phyloP scores from a whole-genome alignment of 352 stramenopile genomes.

The Pythium sukuiense region DNA sequence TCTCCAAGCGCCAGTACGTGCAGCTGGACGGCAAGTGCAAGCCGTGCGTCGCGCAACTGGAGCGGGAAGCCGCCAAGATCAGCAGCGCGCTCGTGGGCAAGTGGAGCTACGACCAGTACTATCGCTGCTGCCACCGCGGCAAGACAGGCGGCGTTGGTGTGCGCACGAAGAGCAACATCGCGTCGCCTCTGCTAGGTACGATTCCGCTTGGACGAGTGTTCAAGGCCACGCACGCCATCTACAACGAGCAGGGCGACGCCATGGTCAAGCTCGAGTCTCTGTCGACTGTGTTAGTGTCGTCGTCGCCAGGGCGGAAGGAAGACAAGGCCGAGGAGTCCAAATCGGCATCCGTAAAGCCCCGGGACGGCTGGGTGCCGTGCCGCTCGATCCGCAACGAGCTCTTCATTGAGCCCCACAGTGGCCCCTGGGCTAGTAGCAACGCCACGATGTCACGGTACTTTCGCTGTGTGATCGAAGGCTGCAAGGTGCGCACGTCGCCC shows the following conservation, averaged over 20 bases:
- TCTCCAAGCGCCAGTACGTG: slow-evolving; percentile 75
- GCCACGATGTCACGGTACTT: slow-evolving; percentile 34
- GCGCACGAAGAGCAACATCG: slow-evolving; percentile 67
- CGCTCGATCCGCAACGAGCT: slow-evolving; percentile 78
- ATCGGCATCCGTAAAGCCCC: slow-evolving; percentile 11
- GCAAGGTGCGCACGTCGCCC: slow-evolving; percentile 52
- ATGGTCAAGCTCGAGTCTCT: slow-evolving; percentile 72
- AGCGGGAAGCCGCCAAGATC: slow-evolving; percentile 31
- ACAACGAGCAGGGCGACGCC: slow-evolving; percentile 71
- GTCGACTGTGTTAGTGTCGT: slow-evolving; percentile 24
- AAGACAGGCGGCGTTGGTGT: slow-evolving; percentile 67
- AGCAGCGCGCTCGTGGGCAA: slow-evolving; percentile 37
- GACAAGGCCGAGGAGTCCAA: not conserved
- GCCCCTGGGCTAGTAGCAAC: slow-evolving; percentile 32
- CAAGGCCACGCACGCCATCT: slow-evolving; percentile 49
- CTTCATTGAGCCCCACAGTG: slow-evolving; percentile 54
- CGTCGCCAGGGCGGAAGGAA: not conserved
- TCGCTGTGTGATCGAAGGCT: slow-evolving; percentile 76
- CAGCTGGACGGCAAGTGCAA: slow-evolving; percentile 66
- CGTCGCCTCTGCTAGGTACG: slow-evolving; percentile 56
- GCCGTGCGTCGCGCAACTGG: slow-evolving; percentile 50
- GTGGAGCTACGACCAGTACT: slow-evolving; percentile 64
- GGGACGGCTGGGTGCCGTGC: slow-evolving; percentile 63
- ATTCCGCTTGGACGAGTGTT: slow-evolving; percentile 72
- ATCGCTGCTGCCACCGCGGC: slow-evolving; percentile 67